Evolutionary conservation across 2,329 filamentous ascomycete genomes (phyloP), one percentile per base, ranked within the genome.

Genomic region (Fusarium graminum): DNA sequence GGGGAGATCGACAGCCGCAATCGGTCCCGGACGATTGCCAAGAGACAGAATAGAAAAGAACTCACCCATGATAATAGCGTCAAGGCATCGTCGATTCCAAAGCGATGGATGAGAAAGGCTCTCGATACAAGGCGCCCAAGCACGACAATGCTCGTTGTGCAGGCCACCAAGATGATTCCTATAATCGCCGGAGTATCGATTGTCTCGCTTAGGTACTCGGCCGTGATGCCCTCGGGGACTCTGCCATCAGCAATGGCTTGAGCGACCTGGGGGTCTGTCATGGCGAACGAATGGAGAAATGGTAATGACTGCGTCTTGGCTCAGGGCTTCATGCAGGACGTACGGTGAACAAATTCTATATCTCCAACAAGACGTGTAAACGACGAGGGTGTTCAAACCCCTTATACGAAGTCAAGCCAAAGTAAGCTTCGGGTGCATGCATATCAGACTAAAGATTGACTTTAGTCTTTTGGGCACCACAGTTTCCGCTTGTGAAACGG

Each of bases 1-100:
- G 41, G 51, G 45, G 47, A 26, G 63, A 67, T 66, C 58, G 26
- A 8, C 63, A 26, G n/a, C 28, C 29, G 17, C 13, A 5, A 60
- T 26, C 28, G 45, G 29, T 12, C 38, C 25, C 19, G 22, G 22
- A 22, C 22, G 22, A 22, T 22, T 13, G 32, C 32, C 26, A 38
- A 50, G 54, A 52, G 32, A 45, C 16, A 28, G 14, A 9, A 8
- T 19, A 6, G 14, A 55, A 38, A 17, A 34, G 29, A 34, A 67
- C 78, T 51, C 64, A 80, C 79, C 74, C 76, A 67, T 34, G 76
- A 77, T 36, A 73, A 11, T 11, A 79, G 49, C 0, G 79, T 79
- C 36, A 81, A 63, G 3, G 59, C 67, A 69, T 81, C 80, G 32
- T 81, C 80, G 16, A 77, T 40, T 2, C 80, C 80, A 34, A 81